Percentiles rank a stretch among this genome's conserved stretches.
Conservation (phyloP, 2,329 filamentous ascomycete species). For the Sporothrix protearum region DNA sequence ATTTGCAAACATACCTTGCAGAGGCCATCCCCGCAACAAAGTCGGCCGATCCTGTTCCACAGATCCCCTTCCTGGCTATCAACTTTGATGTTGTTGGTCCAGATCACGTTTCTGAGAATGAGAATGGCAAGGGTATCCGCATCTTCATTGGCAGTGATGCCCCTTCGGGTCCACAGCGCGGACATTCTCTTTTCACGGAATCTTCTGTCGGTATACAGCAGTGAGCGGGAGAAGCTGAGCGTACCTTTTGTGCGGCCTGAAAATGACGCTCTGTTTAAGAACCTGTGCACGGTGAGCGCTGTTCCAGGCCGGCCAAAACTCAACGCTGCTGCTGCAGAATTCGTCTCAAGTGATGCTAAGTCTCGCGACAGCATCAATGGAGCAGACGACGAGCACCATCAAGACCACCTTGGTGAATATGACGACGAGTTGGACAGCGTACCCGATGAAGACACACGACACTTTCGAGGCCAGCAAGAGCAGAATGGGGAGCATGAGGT, state of each 20-base stretch:
- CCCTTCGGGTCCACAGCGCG: constrained; percentile 74
- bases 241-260: constrained; percentile 92
- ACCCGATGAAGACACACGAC: neutral
- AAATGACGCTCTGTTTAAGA: constrained; percentile 75
- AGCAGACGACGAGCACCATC: constrained; percentile 21
- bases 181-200: constrained; percentile 92
- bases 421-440: constrained; percentile 18
- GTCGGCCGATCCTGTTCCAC: constrained; percentile 66
- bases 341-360: constrained; percentile 38
- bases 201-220: constrained; percentile 79
- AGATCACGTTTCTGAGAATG: constrained; percentile 46
- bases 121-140: constrained; percentile 63
- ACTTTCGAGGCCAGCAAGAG: neutral
- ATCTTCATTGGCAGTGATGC: constrained; percentile 89
- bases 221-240: constrained; percentile 79
- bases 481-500: neutral
- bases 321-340: constrained; percentile 50
- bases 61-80: constrained; percentile 76
- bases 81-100: constrained; percentile 70
- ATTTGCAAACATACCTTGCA: constrained; percentile 80
- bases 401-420: constrained; percentile 4
- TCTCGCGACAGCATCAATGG: constrained; percentile 25
- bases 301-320: constrained; percentile 55
- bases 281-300: constrained; percentile 63
- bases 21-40: constrained; percentile 79